phyloP scores from a whole-genome alignment of 177 flowering plant genomes.

The Vitis hybrid region DNA sequence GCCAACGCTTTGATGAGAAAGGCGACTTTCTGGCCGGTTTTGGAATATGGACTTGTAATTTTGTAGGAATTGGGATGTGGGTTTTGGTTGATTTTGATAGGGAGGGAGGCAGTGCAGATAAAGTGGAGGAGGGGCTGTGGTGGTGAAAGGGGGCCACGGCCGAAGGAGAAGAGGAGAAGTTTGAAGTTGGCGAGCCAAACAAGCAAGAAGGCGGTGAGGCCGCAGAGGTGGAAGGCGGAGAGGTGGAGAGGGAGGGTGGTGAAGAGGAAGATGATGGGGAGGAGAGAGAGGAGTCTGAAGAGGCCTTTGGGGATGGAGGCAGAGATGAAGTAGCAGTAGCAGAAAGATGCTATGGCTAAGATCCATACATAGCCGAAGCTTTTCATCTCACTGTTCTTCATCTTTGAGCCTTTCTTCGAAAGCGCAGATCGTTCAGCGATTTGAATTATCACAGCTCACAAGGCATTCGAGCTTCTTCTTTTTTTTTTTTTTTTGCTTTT shows the following conservation, averaged over 20 bases:
- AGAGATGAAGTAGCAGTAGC: conserved; percentile 35
- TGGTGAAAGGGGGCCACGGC: conserved; percentile 33
- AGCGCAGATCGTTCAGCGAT: too few species aligned
- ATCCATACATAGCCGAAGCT: conserved; percentile 31
- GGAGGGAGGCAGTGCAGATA: conserved; percentile 30
- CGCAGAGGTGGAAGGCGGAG: conserved; percentile 33
- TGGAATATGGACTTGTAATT: neutral
- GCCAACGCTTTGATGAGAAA: conserved; percentile 15
- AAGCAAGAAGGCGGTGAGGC: conserved; percentile 42
- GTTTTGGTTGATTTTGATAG: conserved; percentile 29
- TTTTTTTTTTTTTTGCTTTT: too few species aligned
- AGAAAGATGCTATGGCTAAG: conserved; percentile 20
- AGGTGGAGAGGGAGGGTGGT: conserved; percentile 41
- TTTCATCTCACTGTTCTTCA: conserved; percentile 25
- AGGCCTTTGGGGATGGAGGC: conserved; percentile 32
- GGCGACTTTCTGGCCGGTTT: neutral
- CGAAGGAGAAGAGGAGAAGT: conserved; percentile 55
- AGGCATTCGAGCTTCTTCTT: too few species aligned
- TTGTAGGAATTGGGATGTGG: conserved; percentile 14
- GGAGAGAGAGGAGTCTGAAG: conserved; percentile 37
- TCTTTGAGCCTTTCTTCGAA: neutral
- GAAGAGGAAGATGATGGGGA: conserved; percentile 50
- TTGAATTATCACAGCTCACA: too few species aligned
- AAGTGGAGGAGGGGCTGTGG: conserved; percentile 21
- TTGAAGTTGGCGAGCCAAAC: conserved; percentile 58